Evolutionary conservation across 1,139 yeast genomes (phyloP).

Genomic region (Meyerozyma guilliermondii): DNA sequence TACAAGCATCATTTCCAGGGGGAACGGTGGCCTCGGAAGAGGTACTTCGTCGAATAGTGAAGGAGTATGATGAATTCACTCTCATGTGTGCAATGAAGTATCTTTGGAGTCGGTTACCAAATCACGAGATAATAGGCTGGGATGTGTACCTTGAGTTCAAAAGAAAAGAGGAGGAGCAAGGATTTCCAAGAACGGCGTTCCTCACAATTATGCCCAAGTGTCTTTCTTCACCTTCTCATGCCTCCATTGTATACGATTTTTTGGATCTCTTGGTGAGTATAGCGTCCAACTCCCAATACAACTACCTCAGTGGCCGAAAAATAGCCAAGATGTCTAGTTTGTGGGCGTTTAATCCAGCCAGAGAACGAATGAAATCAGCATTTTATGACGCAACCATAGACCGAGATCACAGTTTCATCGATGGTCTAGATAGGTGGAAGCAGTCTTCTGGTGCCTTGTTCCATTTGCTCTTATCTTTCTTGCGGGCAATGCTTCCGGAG

Average conservation of each 20-base stretch:
- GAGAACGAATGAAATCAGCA: slow-evolving; percentile 17
- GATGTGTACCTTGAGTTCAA: slow-evolving; percentile 70
- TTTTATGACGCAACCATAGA: slow-evolving; percentile 39
- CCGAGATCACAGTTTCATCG: slow-evolving; percentile 46
- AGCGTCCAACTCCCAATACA: slow-evolving; percentile 76
- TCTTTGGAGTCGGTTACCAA: slow-evolving; percentile 82
- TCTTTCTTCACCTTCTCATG: slow-evolving; percentile 79
- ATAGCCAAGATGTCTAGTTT: slow-evolving; percentile 77
- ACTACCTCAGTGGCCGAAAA: slow-evolving; percentile 75
- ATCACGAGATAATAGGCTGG: slow-evolving; percentile 82
- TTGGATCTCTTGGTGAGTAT: slow-evolving; percentile 76
- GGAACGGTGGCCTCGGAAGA: slow-evolving; percentile 40
- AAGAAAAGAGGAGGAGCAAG: slow-evolving; percentile 57
- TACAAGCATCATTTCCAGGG: slow-evolving; percentile 48
- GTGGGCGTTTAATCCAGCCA: slow-evolving; percentile 68
- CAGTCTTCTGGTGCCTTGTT: slow-evolving; percentile 83
- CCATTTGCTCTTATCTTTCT: slow-evolving; percentile 70
- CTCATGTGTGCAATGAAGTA: slow-evolving; percentile 71
- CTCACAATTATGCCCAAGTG: slow-evolving; percentile 80
- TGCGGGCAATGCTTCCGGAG: slow-evolving; percentile 75
- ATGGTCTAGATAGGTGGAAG: slow-evolving; percentile 75
- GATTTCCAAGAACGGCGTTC: slow-evolving; percentile 69
- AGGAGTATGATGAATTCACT: slow-evolving; percentile 57
- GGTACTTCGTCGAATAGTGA: slow-evolving; percentile 31
- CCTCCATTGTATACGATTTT: slow-evolving; percentile 83